Base-by-base conservation (phyloP, 192 early-diverging fungal species). In the Coemansia sp. region DNA sequence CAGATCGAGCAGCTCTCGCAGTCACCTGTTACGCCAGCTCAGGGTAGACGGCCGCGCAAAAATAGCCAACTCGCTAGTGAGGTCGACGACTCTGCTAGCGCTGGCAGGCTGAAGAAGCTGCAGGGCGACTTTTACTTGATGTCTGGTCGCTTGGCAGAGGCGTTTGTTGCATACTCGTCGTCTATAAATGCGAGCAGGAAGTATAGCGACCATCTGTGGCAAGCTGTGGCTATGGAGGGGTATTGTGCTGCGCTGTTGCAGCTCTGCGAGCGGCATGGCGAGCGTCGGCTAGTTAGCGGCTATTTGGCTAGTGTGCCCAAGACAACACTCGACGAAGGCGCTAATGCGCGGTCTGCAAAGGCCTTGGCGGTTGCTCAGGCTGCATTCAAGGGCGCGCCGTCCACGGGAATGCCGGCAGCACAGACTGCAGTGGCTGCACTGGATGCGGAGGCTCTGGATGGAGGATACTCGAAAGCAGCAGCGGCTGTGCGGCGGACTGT, bases 61-160 rank as follows among this genome's bases (percentile, higher is more conserved):
- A 51, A 40, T 20, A 20, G 62, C 19, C 49, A 46, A 19, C 62
- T 57, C n/a, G 57, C 19, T 17, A 51, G 46, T 4, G 62, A 62
- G 22, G 12, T 15, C 17, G 57, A 43, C 12, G 64, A 58, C 1
- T 35, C 59, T 1, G 64, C 71, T 14, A 62, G 66, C 41, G 53
- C 54, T 32, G 76, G 76, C 10, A 76, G 81, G 19, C 43, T 82
- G 54, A 81, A 81, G 45, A 85, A 85, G 43, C 51, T 85, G 36
- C 79, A 74, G 27, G 83, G 74, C 59, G 83, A 85, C 17, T 56
- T 80, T 45, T 72, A 65, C 35, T 59, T 85, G 42, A 71, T 82
- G 75, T 67, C 68, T 1, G 83, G 83, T 7, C 71, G 72, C 11
- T 61, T 74, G 8, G 22, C 63, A 32, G 83, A 85, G 56, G 74